Evolutionary conservation across 805 yeast genomes (phyloP).

Genomic region (Sungouiozyma intestinalis): DNA sequence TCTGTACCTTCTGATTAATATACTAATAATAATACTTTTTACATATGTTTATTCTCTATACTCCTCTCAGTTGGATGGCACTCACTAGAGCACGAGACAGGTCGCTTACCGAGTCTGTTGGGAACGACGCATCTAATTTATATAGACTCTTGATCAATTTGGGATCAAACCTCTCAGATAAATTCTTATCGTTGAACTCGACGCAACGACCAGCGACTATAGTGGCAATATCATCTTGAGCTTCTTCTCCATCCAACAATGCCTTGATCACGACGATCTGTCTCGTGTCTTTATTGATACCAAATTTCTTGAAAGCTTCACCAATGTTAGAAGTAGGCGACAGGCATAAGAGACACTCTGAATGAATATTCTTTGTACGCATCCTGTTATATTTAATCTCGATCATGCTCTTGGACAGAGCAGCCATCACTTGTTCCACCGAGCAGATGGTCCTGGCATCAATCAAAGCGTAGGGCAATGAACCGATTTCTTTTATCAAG

Average conservation of each 20-base stretch:
- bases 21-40: neutral
- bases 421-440: constrained; percentile 49
- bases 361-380: constrained; percentile 57
- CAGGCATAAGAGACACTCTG: constrained; percentile 60
- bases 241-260: constrained; percentile 9
- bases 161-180: constrained; percentile 28
- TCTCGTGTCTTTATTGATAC: constrained; percentile 43
- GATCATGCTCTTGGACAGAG: constrained; percentile 48
- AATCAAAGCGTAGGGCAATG: constrained; percentile 55
- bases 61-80: constrained; percentile 41
- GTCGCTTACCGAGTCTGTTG: constrained; percentile 13
- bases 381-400: constrained; percentile 39
- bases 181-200: constrained; percentile 26
- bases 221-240: neutral
- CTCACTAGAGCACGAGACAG: constrained; percentile 37
- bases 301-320: constrained; percentile 63
- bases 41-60: constrained; percentile 3
- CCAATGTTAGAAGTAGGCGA: constrained; percentile 58
- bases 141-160: constrained; percentile 28
- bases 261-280: constrained; percentile 28
- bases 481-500: constrained; percentile 34
- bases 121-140: constrained; percentile 17
- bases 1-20: neutral
- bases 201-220: constrained; percentile 30
- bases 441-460: constrained; percentile 50